Evolutionary conservation across 441 rosid genomes (phyloP).

Genomic region (Erodium chrysanthum): DNA sequence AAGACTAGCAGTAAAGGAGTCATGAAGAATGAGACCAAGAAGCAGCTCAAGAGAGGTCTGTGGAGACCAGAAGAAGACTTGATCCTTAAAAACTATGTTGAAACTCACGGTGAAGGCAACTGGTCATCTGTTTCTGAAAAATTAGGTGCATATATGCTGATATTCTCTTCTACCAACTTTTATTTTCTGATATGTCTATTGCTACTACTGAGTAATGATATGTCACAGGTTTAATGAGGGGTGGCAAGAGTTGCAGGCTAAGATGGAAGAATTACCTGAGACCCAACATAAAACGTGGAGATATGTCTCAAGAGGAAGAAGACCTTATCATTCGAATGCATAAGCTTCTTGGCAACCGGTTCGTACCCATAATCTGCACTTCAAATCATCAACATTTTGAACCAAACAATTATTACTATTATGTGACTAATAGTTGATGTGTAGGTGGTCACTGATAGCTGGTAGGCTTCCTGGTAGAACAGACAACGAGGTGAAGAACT

Average conservation of each 20-base stretch:
- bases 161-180: background rate
- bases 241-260: conserved; percentile 60
- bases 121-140: conserved; percentile 48
- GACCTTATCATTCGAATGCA: conserved; percentile 68
- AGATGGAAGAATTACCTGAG: conserved; percentile 66
- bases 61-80: conserved; percentile 61
- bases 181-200: background rate
- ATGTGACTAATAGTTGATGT: background rate
- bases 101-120: conserved; percentile 56
- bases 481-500: conserved; percentile 63
- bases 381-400: background rate
- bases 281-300: conserved; percentile 55
- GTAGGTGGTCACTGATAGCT: conserved; percentile 52
- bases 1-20: conserved; percentile 2
- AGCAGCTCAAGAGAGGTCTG: conserved; percentile 34
- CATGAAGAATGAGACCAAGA: background rate
- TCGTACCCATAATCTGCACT: background rate
- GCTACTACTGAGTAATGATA: background rate
- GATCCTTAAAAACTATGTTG: conserved; percentile 39
- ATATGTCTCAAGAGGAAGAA: conserved; percentile 55
- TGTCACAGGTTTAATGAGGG: conserved; percentile 44
- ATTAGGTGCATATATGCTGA: conserved; percentile 32
- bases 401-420: background rate
- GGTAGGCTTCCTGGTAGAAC: conserved; percentile 63
- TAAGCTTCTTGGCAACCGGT: conserved; percentile 61